Percentiles rank a stretch among this genome's conserved stretches.
Evolutionary conservation across 2,329 filamentous ascomycete species (phyloP).

Genomic region (Kalaharituber pfeilii): DNA sequence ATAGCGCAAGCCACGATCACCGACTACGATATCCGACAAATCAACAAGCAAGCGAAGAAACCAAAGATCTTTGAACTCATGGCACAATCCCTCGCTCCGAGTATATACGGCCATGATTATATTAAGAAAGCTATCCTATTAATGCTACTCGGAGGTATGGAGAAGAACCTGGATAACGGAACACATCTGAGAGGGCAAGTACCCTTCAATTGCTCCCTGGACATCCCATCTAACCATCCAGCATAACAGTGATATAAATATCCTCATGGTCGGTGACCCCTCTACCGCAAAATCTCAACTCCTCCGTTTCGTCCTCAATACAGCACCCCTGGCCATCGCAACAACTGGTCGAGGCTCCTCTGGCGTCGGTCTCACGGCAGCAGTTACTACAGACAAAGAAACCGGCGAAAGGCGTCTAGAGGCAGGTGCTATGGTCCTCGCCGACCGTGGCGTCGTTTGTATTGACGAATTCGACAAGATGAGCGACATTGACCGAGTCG

Average conservation of each 20-base stretch:
- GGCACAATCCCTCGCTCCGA: conserved; percentile 84
- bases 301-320: conserved; percentile 90
- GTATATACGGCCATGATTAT: conserved; percentile 91
- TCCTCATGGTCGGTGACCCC: conserved; percentile 96
- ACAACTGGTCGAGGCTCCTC: conserved; percentile 94
- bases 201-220: too few relatives aligned
- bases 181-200: conserved; percentile 63
- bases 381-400: conserved; percentile 92
- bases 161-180: conserved; percentile 96
- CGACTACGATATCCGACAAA: conserved; percentile 93
- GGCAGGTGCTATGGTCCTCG: conserved; percentile 97
- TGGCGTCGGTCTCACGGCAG: conserved; percentile 90
- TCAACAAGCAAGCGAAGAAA: conserved; percentile 93
- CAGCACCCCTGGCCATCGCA: conserved; percentile 85
- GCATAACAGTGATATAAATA: conserved; percentile 77
- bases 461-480: conserved; percentile 99
- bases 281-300: conserved; percentile 98
- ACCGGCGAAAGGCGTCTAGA: conserved; percentile 88
- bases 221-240: too few relatives aligned
- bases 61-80: conserved; percentile 83
- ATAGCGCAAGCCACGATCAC: conserved; percentile 85
- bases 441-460: conserved; percentile 89
- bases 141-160: conserved; percentile 87
- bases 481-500: conserved; percentile 93
- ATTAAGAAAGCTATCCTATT: conserved; percentile 96